These are phyloP conservation scores for Silene coronaria DNA, from an alignment of 179 eudicot species.

Conservation along the genomic window DNA sequence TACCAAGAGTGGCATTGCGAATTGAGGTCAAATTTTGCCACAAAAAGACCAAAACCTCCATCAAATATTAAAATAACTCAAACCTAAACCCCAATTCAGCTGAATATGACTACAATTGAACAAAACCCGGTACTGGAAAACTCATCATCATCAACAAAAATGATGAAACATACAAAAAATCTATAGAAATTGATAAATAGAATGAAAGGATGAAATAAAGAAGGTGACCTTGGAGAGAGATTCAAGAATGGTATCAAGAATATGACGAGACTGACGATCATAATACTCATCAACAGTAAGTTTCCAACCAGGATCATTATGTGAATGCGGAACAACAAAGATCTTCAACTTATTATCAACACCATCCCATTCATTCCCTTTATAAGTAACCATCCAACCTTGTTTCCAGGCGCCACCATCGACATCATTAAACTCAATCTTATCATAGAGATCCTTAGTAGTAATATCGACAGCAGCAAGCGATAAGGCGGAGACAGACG, in stretches of 20 bases:
- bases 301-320: slow-evolving; percentile 99
- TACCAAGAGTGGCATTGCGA: background rate
- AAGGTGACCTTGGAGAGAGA: slow-evolving; percentile 68
- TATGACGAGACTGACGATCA: slow-evolving; percentile 69
- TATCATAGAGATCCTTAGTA: slow-evolving; percentile 76
- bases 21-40: too few relatives aligned
- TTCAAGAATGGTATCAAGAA: slow-evolving; percentile 88
- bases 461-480: slow-evolving; percentile 60
- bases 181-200: too few relatives aligned
- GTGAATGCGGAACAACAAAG: slow-evolving; percentile 91
- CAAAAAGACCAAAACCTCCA: background rate
- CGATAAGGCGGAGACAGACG: slow-evolving; percentile 18
- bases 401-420: slow-evolving; percentile 99
- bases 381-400: slow-evolving; percentile 76
- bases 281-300: slow-evolving; percentile 93
- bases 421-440: slow-evolving; percentile 60
- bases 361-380: slow-evolving; percentile 74
- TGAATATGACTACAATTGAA: background rate
- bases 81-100: background rate
- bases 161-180: too few relatives aligned
- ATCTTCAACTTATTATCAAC: slow-evolving; percentile 62
- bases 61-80: too few relatives aligned
- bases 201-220: background rate
- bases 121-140: background rate
- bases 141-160: too few relatives aligned